phyloP scores from a whole-genome alignment of 164 flowering plant genomes.

The Hamamelis virginiana region DNA sequence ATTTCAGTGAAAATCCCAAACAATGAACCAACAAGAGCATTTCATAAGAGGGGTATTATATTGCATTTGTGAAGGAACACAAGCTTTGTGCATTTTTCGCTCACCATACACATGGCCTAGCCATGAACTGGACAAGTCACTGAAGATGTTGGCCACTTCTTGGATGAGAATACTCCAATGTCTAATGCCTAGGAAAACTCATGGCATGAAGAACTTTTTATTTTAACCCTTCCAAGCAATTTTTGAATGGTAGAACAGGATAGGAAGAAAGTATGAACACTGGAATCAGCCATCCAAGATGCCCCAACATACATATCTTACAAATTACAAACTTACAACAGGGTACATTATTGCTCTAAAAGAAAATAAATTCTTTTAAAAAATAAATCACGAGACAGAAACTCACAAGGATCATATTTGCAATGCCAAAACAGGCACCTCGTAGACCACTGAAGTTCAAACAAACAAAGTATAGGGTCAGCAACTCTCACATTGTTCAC shows the following conservation, averaged over 20 bases:
- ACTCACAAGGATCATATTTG: constrained; percentile 94
- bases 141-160: background rate
- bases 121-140: background rate
- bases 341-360: background rate
- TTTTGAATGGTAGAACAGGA: background rate
- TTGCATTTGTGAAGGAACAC: background rate
- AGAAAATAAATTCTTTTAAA: background rate
- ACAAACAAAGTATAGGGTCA: constrained; percentile 30
- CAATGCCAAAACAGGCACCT: constrained; percentile 85
- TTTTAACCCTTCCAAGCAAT: background rate
- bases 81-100: constrained; percentile 2
- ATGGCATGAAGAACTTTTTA: background rate
- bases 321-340: background rate
- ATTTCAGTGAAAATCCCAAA: background rate
- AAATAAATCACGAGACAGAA: background rate
- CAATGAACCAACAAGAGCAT: too few relatives aligned
- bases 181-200: background rate
- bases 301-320: background rate
- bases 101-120: too few relatives aligned
- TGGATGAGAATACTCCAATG: background rate
- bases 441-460: constrained; percentile 73
- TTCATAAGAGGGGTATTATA: background rate
- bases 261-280: background rate
- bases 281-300: background rate
- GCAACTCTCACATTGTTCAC: constrained; percentile 19